Evolutionary conservation across 495 filamentous ascomycete genomes (phyloP), one percentile per base, ranked within the genome.

Genomic region (Tuber calosporum): DNA sequence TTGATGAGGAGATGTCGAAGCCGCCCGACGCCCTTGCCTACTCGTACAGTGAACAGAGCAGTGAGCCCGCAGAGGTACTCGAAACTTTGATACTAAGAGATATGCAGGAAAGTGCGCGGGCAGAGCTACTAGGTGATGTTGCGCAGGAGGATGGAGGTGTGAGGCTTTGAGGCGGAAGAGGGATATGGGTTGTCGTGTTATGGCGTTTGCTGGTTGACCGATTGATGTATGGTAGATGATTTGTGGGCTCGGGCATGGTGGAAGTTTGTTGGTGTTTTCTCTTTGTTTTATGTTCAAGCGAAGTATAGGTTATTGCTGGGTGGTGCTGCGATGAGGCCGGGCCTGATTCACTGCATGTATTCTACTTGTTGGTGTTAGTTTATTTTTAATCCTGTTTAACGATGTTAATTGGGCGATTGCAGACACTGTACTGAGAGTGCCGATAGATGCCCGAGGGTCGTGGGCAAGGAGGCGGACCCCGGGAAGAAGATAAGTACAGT

Each of bases 1-100:
- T 69, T 38, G 79, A 77, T 30, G 79, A 80, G 48, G 79, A 80
- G 22, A 67, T 74, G n/a, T 69, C 76, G 39, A 73, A 19, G 74
- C 70, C 19, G 75, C 62, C 11, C 70, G 76, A 7, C 62, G 68
- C 39, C 15, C 20, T 15, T 39, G 42, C 41, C 30, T 42, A 22
- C 36, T 34, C 15, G 39, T 0, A 66, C 19, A 72, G 66, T 1
- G 70, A 66, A 17, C 62, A 41, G 2, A 78, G 75, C 11, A 66
- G 76, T 19, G 75, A 74, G 38, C 76, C 76, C 37, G 69, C 68
- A 1, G 62, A 74, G 22, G 41, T 66, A 1, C 34, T 77, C 34
- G 74, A 78, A 48, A 68, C 48, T 36, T 30, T 77, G 34, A 69
- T 43, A 37, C 67, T 39, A 40, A 67, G 40, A 13, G 70, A 77